phyloP scores from a whole-genome alignment of 2,329 filamentous ascomycete genomes.

The Mycogone perniciosa region DNA sequence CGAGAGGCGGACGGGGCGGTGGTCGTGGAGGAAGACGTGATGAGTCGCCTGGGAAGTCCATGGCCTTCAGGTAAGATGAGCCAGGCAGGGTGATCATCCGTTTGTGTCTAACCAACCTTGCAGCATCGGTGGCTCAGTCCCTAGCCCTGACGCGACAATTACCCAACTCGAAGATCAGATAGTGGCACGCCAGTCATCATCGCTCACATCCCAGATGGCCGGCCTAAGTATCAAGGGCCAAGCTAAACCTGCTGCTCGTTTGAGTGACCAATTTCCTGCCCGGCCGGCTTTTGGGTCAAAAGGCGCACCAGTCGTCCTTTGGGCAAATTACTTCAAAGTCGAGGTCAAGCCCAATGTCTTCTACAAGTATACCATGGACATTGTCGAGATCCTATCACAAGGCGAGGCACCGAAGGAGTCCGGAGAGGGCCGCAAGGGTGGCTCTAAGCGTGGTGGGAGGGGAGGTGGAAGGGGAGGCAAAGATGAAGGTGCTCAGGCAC shows the following conservation, averaged over 20 bases:
- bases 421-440: conserved; percentile 10
- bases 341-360: conserved; percentile 30
- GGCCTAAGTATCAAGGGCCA: conserved; percentile 24
- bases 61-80: conserved; percentile 14
- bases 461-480: conserved; percentile 10
- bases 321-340: conserved; percentile 50
- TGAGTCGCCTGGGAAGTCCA: conserved; percentile 18
- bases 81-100: background rate
- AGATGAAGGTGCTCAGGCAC: background rate
- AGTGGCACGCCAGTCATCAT: conserved; percentile 23
- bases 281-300: conserved; percentile 44
- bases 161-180: conserved; percentile 36
- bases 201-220: conserved; percentile 31
- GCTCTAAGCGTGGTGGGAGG: conserved; percentile 1
- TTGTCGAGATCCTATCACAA: conserved; percentile 19
- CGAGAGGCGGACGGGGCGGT: conserved; percentile 16
- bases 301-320: conserved; percentile 39
- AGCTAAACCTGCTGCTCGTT: conserved; percentile 9
- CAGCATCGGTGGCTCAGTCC: conserved; percentile 20
- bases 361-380: conserved; percentile 41
- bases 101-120: conserved; percentile 1
- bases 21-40: conserved; percentile 20
- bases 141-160: conserved; percentile 22
- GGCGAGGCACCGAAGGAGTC: background rate
- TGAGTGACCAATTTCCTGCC: conserved; percentile 32